phyloP scores from a whole-genome alignment of 495 filamentous ascomycete species.

The Neurospora sp. region DNA sequence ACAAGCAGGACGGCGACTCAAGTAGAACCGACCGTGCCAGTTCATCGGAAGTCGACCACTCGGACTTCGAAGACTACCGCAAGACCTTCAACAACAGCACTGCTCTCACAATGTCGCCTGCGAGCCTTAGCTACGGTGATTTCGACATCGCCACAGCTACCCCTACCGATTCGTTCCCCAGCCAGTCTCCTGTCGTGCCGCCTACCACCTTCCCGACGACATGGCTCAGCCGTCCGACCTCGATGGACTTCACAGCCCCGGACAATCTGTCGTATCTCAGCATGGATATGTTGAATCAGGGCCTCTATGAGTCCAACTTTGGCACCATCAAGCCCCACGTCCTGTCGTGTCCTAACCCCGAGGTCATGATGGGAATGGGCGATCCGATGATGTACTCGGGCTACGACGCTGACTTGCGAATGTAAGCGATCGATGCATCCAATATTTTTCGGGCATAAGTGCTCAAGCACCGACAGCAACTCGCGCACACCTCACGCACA shows the following conservation, averaged over 20 bases:
- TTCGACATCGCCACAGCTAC: constrained; percentile 27
- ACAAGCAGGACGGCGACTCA: constrained; percentile 25
- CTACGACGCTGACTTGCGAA: neutral
- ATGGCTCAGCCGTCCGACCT: constrained; percentile 26
- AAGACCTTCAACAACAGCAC: constrained; percentile 27
- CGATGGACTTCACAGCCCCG: constrained; percentile 21
- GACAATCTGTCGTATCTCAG: constrained; percentile 18
- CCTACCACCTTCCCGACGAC: constrained; percentile 5
- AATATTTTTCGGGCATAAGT: neutral
- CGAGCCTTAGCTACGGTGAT: constrained; percentile 33
- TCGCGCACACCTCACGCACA: neutral
- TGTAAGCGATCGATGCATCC: neutral
- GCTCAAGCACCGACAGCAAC: neutral
- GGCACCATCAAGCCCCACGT: constrained; percentile 39
- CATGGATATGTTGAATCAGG: constrained; percentile 35
- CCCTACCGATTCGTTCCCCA: constrained; percentile 23
- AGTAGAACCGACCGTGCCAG: constrained; percentile 37
- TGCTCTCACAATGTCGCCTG: constrained; percentile 34
- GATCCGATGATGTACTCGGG: constrained; percentile 34
- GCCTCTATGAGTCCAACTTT: constrained; percentile 33
- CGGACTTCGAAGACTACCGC: constrained; percentile 42
- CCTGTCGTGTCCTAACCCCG: constrained; percentile 32
- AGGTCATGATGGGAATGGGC: constrained; percentile 40
- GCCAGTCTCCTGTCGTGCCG: constrained; percentile 13
- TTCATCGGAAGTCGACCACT: constrained; percentile 43